Evolutionary conservation across 179 eudicot species (phyloP).

Genomic region (Amaranthus tricolor): DNA sequence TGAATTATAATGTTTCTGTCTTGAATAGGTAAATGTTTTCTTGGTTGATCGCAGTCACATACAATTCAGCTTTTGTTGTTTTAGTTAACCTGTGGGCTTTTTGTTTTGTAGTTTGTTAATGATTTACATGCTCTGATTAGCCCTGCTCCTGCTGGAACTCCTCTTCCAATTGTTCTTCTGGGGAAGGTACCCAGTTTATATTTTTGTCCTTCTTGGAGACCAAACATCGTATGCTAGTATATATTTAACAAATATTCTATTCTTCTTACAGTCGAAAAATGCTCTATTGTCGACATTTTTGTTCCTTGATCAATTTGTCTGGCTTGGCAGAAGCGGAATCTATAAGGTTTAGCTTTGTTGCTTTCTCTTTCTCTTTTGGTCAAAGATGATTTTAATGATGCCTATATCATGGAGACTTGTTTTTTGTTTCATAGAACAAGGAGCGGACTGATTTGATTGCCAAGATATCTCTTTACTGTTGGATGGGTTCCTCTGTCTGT

Average conservation of each 20-base stretch:
- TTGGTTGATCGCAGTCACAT: neutral
- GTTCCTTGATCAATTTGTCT: slow-evolving; percentile 97
- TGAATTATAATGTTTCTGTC: neutral
- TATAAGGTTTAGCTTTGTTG: slow-evolving; percentile 51
- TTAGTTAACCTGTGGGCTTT: slow-evolving; percentile 19
- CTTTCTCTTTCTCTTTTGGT: slow-evolving; percentile 4
- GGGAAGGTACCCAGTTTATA: slow-evolving; percentile 66
- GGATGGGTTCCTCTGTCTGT: slow-evolving; percentile 89
- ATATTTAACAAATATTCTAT: slow-evolving; percentile 15
- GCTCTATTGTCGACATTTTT: slow-evolving; percentile 86
- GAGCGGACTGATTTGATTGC: slow-evolving; percentile 69
- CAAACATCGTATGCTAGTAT: neutral
- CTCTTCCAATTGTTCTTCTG: slow-evolving; percentile 75
- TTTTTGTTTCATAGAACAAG: slow-evolving; percentile 54
- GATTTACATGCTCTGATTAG: slow-evolving; percentile 92
- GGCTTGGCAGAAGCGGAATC: slow-evolving; percentile 94
- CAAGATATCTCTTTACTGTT: slow-evolving; percentile 88
- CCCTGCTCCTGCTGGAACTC: slow-evolving; percentile 82
- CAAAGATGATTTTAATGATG: slow-evolving; percentile 11
- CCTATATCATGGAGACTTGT: slow-evolving; percentile 7
- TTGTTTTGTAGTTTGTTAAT: slow-evolving; percentile 73
- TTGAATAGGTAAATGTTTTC: neutral
- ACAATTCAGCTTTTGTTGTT: neutral
- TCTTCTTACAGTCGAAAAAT: slow-evolving; percentile 74
- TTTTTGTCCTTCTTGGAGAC: neutral